Conservation (phyloP, 2,329 filamentous ascomycete genomes). For the Sarocladiaceae sp. region DNA sequence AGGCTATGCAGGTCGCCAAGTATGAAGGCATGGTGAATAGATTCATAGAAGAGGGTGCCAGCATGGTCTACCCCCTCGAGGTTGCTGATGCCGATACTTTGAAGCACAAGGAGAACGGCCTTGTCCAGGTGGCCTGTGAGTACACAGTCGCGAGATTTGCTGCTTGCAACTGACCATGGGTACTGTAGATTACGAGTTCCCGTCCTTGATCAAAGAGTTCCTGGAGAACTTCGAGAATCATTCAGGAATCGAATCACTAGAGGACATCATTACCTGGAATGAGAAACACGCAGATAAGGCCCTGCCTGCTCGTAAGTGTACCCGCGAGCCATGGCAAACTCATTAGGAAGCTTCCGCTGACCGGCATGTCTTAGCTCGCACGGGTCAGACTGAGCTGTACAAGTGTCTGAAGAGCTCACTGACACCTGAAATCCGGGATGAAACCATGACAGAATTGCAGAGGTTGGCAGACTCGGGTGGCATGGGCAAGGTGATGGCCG, state of each 20-base stretch:
- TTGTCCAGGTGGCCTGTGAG: neutral
- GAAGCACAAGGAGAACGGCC: neutral
- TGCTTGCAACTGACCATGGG: neutral
- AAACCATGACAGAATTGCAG: neutral
- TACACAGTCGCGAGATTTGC: neutral
- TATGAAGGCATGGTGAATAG: neutral
- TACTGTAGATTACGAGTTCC: conserved; percentile 10
- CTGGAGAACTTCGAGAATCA: conserved; percentile 4
- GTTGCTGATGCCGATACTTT: neutral
- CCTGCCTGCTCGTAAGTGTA: conserved; percentile 7
- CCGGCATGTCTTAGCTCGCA: too few relatives aligned
- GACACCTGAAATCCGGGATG: neutral
- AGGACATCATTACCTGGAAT: conserved; percentile 10
- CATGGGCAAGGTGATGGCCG: neutral
- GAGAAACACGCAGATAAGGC: neutral
- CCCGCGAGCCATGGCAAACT: neutral
- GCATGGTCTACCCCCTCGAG: neutral
- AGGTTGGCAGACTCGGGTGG: neutral
- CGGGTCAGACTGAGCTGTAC: neutral
- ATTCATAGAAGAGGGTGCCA: neutral
- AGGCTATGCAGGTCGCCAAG: neutral
- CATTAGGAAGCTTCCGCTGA: too few relatives aligned
- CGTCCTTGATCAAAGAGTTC: conserved; percentile 8
- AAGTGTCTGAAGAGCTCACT: conserved; percentile 1
- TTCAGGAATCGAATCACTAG: conserved; percentile 4